Conservation (phyloP, 306 rosid species). For the Rosa multiflora region DNA sequence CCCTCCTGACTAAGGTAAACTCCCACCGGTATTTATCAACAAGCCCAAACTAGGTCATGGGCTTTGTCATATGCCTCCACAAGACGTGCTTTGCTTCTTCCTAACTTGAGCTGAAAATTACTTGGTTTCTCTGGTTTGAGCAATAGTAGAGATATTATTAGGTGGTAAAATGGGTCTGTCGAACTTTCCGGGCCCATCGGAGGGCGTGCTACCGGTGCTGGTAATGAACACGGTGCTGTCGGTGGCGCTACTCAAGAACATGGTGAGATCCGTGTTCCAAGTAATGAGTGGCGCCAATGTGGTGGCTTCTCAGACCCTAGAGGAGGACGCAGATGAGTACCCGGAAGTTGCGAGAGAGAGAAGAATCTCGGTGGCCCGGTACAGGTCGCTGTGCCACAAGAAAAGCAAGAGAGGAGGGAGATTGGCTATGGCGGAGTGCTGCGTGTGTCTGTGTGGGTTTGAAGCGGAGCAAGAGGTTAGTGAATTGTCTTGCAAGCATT, state of each 20-base stretch:
- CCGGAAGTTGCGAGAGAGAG: constrained; percentile 30
- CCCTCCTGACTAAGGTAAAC: background rate
- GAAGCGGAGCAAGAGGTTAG: constrained; percentile 74
- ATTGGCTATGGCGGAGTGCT: constrained; percentile 40
- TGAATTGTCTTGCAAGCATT: constrained; percentile 76
- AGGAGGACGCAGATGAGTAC: constrained; percentile 31
- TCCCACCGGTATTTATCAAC: background rate
- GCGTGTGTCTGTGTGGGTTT: constrained; percentile 73
- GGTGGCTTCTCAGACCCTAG: constrained; percentile 21
- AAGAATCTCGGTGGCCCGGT: constrained; percentile 49
- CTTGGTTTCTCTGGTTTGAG: background rate
- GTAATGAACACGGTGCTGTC: constrained; percentile 65
- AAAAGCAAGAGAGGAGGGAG: background rate
- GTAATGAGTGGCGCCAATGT: constrained; percentile 27
- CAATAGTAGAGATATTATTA: too few species aligned
- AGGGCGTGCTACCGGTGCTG: constrained; percentile 58
- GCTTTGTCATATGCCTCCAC: too few species aligned
- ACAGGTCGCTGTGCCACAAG: constrained; percentile 43
- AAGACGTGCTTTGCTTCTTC: too few species aligned
- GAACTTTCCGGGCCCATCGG: constrained; percentile 51
- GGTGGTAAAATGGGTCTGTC: constrained; percentile 60
- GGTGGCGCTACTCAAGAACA: constrained; percentile 56
- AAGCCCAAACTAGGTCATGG: background rate
- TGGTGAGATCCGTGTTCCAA: constrained; percentile 59
- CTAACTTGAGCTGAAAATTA: background rate